Conservation (phyloP, 2,329 filamentous ascomycete genomes). For the Penicillium sp. region DNA sequence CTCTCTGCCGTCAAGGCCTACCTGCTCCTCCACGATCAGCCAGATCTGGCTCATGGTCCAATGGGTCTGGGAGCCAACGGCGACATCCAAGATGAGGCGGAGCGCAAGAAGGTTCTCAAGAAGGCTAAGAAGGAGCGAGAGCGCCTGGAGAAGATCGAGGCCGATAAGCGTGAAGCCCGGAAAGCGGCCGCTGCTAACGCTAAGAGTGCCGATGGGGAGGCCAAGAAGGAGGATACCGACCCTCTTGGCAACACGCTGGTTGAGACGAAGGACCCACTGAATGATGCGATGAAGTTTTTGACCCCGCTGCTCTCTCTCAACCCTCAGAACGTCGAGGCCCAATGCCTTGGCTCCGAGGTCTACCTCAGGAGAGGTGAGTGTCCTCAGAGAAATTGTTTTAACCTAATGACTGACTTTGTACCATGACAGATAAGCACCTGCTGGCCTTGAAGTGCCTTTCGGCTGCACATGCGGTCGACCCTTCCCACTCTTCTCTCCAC, state of each 20-base stretch:
- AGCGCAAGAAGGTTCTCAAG: conserved; percentile 84
- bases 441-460: conserved; percentile 85
- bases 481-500: conserved; percentile 71
- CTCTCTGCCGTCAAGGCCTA: conserved; percentile 81
- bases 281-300: conserved; percentile 85
- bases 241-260: conserved; percentile 79
- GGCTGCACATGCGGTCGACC: conserved; percentile 69
- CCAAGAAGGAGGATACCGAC: conserved; percentile 88
- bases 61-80: conserved; percentile 59
- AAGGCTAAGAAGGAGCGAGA: conserved; percentile 83
- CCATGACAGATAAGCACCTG: conserved; percentile 72
- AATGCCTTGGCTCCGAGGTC: conserved; percentile 87
- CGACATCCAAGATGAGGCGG: conserved; percentile 59
- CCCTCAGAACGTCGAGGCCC: conserved; percentile 76
- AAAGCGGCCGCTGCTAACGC: conserved; percentile 66
- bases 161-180: conserved; percentile 82
- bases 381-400: not conserved
- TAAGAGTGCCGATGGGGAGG: conserved; percentile 58
- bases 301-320: conserved; percentile 78
- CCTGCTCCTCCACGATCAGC: conserved; percentile 74
- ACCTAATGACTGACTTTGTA: conserved; percentile 27
- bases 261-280: conserved; percentile 78
- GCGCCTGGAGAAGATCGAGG: conserved; percentile 74
- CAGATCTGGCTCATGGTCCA: conserved; percentile 63
- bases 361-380: conserved; percentile 77